Evolutionary conservation across 73 alveolate genomes (phyloP).

Genomic region (Paramecium octaurelia): DNA sequence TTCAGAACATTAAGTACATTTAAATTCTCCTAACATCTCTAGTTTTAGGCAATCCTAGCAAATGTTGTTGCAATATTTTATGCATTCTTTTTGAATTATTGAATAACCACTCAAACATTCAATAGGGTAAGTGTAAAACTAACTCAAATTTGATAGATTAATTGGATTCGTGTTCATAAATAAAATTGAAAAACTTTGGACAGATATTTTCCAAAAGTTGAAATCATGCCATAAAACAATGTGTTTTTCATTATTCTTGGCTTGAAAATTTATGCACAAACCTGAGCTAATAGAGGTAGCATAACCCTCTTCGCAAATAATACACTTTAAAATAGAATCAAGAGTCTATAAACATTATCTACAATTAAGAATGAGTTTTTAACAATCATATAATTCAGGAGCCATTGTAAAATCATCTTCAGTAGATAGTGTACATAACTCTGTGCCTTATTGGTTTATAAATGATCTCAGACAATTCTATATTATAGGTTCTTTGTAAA

Average conservation of each 20-base stretch:
- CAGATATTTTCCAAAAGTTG: too few relatives aligned
- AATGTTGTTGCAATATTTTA: not conserved
- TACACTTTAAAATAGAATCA: not conserved
- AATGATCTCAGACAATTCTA: not conserved
- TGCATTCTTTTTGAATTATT: not conserved
- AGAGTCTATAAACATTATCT: not conserved
- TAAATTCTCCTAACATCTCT: too few relatives aligned
- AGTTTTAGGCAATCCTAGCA: not conserved
- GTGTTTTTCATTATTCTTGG: too few relatives aligned
- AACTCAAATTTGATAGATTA: too few relatives aligned
- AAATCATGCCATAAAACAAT: too few relatives aligned
- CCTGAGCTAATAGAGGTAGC: not conserved
- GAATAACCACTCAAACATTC: not conserved
- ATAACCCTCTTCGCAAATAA: not conserved
- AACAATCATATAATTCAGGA: not conserved
- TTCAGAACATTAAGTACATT: not conserved
- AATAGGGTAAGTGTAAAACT: too few relatives aligned
- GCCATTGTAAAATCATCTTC: not conserved
- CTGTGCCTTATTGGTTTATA: not conserved
- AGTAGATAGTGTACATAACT: not conserved
- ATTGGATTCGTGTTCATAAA: too few relatives aligned
- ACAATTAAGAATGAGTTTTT: not conserved
- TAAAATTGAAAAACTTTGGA: not conserved
- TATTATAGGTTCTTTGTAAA: not conserved
- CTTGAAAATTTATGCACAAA: too few relatives aligned